A percentile compares a stretch with the other conserved stretches of the same genome.
These are phyloP conservation scores for Penicillium simplicissimum DNA, from an alignment of 495 filamentous ascomycete genomes.

Conservation along the genomic window DNA sequence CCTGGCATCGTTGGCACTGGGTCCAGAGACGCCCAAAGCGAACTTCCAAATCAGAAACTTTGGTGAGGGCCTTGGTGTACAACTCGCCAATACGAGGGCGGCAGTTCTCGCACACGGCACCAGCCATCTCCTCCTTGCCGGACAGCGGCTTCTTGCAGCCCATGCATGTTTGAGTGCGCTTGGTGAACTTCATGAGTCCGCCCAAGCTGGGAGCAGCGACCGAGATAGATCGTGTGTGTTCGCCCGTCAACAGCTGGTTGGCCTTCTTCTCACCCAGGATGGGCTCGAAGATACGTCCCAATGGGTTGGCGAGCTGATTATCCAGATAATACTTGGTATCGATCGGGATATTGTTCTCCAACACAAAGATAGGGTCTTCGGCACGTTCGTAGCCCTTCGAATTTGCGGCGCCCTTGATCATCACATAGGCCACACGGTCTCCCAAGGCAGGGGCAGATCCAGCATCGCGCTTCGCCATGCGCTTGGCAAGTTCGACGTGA, in stretches of 20 bases:
- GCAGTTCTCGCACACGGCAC: conserved; percentile 87
- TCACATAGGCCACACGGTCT: conserved; percentile 97
- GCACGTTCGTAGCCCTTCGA: conserved; percentile 94
- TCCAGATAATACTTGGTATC: conserved; percentile 99
- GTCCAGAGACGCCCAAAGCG: conserved; percentile 94
- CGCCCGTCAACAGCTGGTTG: conserved; percentile 76
- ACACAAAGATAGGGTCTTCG: conserved; percentile 93
- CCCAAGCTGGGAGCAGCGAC: conserved; percentile 87
- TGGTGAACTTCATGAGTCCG: conserved; percentile 96
- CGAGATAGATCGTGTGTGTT: conserved; percentile 88
- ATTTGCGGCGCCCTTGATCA: conserved; percentile 85
- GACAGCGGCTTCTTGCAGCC: conserved; percentile 95
- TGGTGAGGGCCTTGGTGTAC: conserved; percentile 86
- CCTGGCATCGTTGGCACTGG: conserved; percentile 97
- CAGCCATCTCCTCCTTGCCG: conserved; percentile 73
- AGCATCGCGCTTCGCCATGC: conserved; percentile 94
- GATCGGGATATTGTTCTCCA: conserved; percentile 97
- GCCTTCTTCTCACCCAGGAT: conserved; percentile 92
- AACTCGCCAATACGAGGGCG: conserved; percentile 84
- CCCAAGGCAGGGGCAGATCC: conserved; percentile 93
- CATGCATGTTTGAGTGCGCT: conserved; percentile 97
- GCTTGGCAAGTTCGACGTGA: conserved; percentile 88
- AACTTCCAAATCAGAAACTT: conserved; percentile 88
- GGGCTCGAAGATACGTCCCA: conserved; percentile 95
- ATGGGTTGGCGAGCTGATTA: conserved; percentile 93